phyloP scores from a whole-genome alignment of 2,329 filamentous ascomycete genomes.

The Ambrosiella xylebori region DNA sequence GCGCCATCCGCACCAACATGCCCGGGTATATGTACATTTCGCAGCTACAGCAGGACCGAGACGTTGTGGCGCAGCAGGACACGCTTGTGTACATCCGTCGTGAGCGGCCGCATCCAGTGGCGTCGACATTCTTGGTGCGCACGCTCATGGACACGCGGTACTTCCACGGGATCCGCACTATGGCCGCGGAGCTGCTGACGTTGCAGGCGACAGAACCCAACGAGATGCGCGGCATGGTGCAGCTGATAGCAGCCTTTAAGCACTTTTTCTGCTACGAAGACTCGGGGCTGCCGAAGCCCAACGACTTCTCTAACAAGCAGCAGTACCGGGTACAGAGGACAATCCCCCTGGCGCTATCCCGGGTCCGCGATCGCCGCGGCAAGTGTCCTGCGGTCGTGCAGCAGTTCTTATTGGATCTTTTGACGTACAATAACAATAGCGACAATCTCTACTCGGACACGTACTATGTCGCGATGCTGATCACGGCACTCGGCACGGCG shows the following conservation, averaged over 20 bases:
- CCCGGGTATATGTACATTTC: constrained; percentile 96
- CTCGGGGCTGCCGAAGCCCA: constrained; percentile 64
- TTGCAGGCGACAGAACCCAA: constrained; percentile 51
- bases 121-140: constrained; percentile 74
- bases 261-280: constrained; percentile 74
- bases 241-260: constrained; percentile 72
- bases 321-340: constrained; percentile 72
- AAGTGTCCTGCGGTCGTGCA: constrained; percentile 66
- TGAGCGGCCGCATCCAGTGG: constrained; percentile 56
- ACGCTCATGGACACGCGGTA: constrained; percentile 86
- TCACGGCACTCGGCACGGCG: constrained; percentile 44
- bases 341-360: constrained; percentile 65
- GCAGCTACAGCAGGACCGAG: constrained; percentile 89
- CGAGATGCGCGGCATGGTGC: constrained; percentile 63
- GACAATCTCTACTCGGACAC: constrained; percentile 81
- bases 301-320: constrained; percentile 78
- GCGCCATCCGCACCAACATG: constrained; percentile 63
- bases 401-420: constrained; percentile 70
- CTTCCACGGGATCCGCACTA: constrained; percentile 77
- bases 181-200: constrained; percentile 65
- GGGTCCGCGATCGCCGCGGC: constrained; percentile 53
- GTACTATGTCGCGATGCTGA: constrained; percentile 68
- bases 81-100: constrained; percentile 57
- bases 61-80: constrained; percentile 75
- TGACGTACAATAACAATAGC: constrained; percentile 88